phyloP scores from a whole-genome alignment of 805 yeast species.

The Hanseniaspora hatyaiensis region DNA sequence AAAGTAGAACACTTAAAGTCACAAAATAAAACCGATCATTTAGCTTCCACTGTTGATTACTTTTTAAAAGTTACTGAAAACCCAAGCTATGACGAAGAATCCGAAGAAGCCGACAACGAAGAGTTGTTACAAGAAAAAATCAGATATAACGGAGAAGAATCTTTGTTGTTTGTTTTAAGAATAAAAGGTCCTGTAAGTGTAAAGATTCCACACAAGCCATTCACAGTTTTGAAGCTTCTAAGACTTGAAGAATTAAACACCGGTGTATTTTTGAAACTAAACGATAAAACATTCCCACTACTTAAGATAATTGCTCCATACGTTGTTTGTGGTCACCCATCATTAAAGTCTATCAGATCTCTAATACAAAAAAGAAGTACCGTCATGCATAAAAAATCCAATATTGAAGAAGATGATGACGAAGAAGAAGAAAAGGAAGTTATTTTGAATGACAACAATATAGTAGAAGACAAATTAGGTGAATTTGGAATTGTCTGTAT shows the following conservation, averaged over 20 bases:
- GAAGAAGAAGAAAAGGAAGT: slow-evolving; percentile 33
- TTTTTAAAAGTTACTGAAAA: slow-evolving; percentile 28
- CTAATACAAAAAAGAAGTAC: slow-evolving; percentile 68
- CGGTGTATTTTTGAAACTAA: slow-evolving; percentile 61
- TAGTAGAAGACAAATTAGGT: slow-evolving; percentile 61
- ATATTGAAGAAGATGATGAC: slow-evolving; percentile 20
- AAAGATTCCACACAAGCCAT: slow-evolving; percentile 54
- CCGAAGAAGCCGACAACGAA: slow-evolving; percentile 24
- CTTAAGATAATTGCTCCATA: slow-evolving; percentile 62
- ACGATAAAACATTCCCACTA: slow-evolving; percentile 47
- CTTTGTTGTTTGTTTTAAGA: slow-evolving; percentile 55
- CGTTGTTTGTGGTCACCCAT: slow-evolving; percentile 61
- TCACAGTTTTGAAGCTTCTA: slow-evolving; percentile 46
- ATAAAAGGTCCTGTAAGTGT: slow-evolving; percentile 54
- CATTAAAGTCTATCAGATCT: slow-evolving; percentile 59
- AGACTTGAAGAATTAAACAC: slow-evolving; percentile 50
- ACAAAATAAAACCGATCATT: slow-evolving; percentile 22
- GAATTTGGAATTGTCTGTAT: slow-evolving; percentile 64
- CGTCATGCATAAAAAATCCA: slow-evolving; percentile 29
- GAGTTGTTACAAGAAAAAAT: slow-evolving; percentile 28
- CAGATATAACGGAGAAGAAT: slow-evolving; percentile 34
- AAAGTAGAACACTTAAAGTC: slow-evolving; percentile 37
- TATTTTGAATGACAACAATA: slow-evolving; percentile 59
- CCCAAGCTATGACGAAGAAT: slow-evolving; percentile 15
- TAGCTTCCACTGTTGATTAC: slow-evolving; percentile 28